These are phyloP conservation scores for Fusarium nanum DNA, from an alignment of 2,329 filamentous ascomycete genomes.

Conservation along the genomic window DNA sequence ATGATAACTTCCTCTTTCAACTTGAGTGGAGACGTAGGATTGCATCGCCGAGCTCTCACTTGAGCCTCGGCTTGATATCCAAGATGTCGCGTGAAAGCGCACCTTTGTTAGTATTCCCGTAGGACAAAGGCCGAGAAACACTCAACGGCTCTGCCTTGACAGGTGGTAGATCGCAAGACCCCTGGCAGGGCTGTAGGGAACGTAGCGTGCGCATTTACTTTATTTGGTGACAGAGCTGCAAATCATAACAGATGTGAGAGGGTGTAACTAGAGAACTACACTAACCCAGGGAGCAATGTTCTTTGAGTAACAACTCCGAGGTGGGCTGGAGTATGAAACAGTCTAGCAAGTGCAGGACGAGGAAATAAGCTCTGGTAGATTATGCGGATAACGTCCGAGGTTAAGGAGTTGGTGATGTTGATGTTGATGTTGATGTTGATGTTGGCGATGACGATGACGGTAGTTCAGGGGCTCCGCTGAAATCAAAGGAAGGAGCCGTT, in stretches of 20 bases:
- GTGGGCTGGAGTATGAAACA: constrained; percentile 21
- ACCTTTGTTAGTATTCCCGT: constrained; percentile 1
- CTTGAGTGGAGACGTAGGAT: constrained; percentile 18
- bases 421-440: constrained; percentile 2
- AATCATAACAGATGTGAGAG: constrained; percentile 30
- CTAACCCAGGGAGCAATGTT: constrained; percentile 33
- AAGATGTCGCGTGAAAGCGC: constrained; percentile 31
- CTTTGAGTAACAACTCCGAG: constrained; percentile 25
- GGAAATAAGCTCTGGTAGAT: constrained; percentile 14
- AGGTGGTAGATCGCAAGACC: constrained; percentile 35
- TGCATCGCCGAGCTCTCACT: constrained; percentile 16
- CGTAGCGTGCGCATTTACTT: constrained; percentile 6
- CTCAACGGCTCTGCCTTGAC: constrained; percentile 25
- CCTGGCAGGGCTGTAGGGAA: constrained; percentile 28
- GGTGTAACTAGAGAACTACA: constrained; percentile 17
- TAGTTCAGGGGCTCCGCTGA: constrained; percentile 21
- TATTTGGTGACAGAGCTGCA: constrained; percentile 30
- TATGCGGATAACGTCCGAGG: constrained; percentile 42
- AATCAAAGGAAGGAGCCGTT: constrained; percentile 26
- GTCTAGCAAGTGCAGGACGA: constrained; percentile 12
- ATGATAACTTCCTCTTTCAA: constrained; percentile 5
- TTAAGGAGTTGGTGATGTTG: constrained; percentile 24
- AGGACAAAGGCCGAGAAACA: constrained; percentile 6
- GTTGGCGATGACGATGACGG: constrained; percentile 19
- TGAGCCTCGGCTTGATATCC: constrained; percentile 37